Conservation (phyloP, 768 basidiomycete species). For the Pleurotus pulmonarius region DNA sequence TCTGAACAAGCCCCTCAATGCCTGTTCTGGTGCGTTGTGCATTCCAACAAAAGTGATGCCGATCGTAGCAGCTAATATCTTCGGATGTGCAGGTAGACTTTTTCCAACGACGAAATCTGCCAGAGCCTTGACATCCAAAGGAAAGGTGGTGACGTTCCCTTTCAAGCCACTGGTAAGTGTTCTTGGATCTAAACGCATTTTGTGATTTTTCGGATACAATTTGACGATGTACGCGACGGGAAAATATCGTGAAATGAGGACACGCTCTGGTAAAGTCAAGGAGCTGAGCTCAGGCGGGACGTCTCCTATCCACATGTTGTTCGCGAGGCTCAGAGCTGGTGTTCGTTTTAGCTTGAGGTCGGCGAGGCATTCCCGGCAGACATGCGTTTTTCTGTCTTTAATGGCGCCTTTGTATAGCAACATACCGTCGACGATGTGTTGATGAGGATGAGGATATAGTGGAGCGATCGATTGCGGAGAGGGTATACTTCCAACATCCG, state of each 20-base stretch:
- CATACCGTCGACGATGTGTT: no score
- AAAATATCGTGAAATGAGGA: slow-evolving; percentile 24
- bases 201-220: slow-evolving; percentile 21
- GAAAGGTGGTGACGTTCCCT: slow-evolving; percentile 32
- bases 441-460: no score
- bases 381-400: no score
- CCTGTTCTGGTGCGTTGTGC: no score
- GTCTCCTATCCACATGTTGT: slow-evolving; percentile 30
- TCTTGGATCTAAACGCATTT: slow-evolving; percentile 1
- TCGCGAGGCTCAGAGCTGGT: slow-evolving; percentile 15
- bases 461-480: no score
- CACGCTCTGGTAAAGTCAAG: slow-evolving; percentile 24
- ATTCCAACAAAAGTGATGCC: no score
- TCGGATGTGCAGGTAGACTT: slow-evolving; percentile 25
- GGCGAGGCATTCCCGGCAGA: no score
- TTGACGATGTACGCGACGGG: slow-evolving; percentile 23
- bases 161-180: slow-evolving; percentile 23
- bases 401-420: no score
- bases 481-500: no score
- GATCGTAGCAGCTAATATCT: slow-evolving; percentile 26
- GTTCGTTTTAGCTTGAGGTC: no score
- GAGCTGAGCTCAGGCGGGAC: slow-evolving; percentile 18
- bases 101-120: slow-evolving; percentile 27
- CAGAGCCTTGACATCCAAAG: slow-evolving; percentile 22
- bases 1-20: no score